A percentile compares a stretch with the other conserved stretches of the same genome.
phyloP scores from a whole-genome alignment of 2,329 filamentous ascomycete species.

The Fusarium robinianum region DNA sequence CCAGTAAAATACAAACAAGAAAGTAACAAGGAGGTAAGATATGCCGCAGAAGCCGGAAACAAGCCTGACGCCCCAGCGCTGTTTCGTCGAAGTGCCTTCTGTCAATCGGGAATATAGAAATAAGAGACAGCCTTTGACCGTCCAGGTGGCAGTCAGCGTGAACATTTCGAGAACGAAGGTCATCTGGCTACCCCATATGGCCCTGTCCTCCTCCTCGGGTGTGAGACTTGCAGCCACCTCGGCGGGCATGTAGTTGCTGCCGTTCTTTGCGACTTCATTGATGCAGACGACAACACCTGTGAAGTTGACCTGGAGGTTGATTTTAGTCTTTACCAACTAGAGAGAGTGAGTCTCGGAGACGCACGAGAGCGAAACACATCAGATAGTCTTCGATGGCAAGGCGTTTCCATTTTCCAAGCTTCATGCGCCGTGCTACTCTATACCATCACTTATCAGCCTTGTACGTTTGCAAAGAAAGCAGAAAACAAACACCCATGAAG shows the following conservation, averaged over 20 bases:
- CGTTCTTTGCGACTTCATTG: slow-evolving; percentile 48
- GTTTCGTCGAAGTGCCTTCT: slow-evolving; percentile 35
- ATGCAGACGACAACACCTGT: slow-evolving; percentile 50
- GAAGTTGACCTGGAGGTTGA: slow-evolving; percentile 38
- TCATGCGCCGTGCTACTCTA: slow-evolving; percentile 40
- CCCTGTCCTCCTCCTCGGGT: slow-evolving; percentile 44
- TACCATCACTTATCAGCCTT: neutral
- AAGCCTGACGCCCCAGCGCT: slow-evolving; percentile 46
- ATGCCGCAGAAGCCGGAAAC: slow-evolving; percentile 50
- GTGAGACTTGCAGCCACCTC: slow-evolving; percentile 49
- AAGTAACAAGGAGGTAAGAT: slow-evolving; percentile 53
- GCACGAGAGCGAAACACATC: slow-evolving; percentile 55
- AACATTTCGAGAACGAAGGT: slow-evolving; percentile 58
- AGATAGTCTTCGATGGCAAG: slow-evolving; percentile 62
- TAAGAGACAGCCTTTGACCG: slow-evolving; percentile 57
- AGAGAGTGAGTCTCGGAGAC: too few species aligned
- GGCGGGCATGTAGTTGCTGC: slow-evolving; percentile 50
- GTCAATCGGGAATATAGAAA: slow-evolving; percentile 59
- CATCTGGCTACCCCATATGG: slow-evolving; percentile 58
- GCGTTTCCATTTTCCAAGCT: slow-evolving; percentile 49
- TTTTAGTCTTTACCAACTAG: too few species aligned
- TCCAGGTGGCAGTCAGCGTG: slow-evolving; percentile 56
- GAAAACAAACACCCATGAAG: too few species aligned
- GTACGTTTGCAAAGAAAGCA: neutral
- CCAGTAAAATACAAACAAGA: slow-evolving; percentile 58